phyloP scores from a whole-genome alignment of 306 rosid species.

The Cotoneaster glaucophyllus region DNA sequence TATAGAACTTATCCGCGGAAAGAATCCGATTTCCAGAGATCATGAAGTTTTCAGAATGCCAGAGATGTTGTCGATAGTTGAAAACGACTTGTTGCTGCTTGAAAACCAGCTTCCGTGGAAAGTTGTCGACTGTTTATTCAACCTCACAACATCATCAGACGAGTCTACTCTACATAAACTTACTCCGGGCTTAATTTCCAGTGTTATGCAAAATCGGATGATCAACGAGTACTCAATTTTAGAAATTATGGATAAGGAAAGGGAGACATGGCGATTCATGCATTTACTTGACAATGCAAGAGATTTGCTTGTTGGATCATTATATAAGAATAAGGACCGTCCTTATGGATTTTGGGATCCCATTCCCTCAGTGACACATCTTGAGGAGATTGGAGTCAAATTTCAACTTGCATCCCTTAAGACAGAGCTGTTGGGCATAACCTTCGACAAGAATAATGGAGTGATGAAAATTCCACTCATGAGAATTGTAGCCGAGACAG shows the following conservation, averaged over 20 bases:
- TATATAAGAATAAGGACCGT: rapidly evolving
- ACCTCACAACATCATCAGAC: not conserved
- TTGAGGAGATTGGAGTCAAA: not conserved
- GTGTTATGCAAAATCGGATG: too few species aligned
- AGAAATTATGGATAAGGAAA: too few species aligned
- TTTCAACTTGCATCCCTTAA: rapidly evolving
- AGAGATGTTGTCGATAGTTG: too few species aligned
- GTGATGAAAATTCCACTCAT: rapidly evolving
- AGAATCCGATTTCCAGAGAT: too few species aligned
- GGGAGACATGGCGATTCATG: not conserved
- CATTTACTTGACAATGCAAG: not conserved
- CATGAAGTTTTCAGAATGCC: too few species aligned
- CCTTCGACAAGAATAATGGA: rapidly evolving
- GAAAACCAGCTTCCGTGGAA: conserved; percentile 10
- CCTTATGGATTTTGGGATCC: rapidly evolving
- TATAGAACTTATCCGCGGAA: not conserved
- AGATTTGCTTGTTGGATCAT: not conserved
- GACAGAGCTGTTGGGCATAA: too few species aligned
- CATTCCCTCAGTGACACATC: not conserved
- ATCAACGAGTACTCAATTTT: too few species aligned
- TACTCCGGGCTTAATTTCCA: rapidly evolving
- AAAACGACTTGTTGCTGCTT: not conserved
- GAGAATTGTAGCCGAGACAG: too few species aligned
- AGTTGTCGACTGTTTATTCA: not conserved
- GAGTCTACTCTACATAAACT: rapidly evolving